Percentiles rank a stretch among this genome's conserved stretches.
phyloP scores from a whole-genome alignment of 352 stramenopile species.

The Phytopythium litorale region DNA sequence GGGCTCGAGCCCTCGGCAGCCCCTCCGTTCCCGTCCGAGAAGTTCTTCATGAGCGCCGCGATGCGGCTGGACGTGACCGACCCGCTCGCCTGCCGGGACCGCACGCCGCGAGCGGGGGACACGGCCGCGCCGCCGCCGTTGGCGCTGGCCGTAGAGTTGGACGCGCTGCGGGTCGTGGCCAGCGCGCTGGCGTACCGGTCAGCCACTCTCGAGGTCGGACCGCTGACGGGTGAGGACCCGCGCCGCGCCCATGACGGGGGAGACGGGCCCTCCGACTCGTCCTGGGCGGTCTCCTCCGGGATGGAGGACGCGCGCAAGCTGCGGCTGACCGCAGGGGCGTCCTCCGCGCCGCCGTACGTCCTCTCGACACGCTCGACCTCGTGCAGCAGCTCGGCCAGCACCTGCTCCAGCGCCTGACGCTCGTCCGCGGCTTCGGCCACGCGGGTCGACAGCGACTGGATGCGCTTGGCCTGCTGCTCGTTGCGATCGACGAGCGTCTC shows the following conservation, averaged over 20 bases:
- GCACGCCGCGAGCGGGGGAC: conserved; percentile 7
- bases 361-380: conserved; percentile 41
- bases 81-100: conserved; percentile 2
- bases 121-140: neutral
- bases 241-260: neutral
- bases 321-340: conserved; percentile 12
- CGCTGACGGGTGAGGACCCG: neutral
- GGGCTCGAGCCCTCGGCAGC: conserved; percentile 7
- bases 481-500: conserved; percentile 40
- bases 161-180: conserved; percentile 10
- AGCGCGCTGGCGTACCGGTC: conserved; percentile 52
- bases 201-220: conserved; percentile 25
- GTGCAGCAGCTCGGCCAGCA: conserved; percentile 55
- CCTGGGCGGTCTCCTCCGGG: conserved; percentile 11
- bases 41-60: conserved; percentile 73
- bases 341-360: conserved; percentile 2
- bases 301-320: conserved; percentile 19
- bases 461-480: conserved; percentile 43
- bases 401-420: conserved; percentile 50
- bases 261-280: conserved; percentile 14
- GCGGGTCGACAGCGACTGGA: conserved; percentile 46
- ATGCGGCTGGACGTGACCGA: conserved; percentile 39
- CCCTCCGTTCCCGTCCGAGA: conserved; percentile 31
- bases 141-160: conserved; percentile 2
- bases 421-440: conserved; percentile 43